Evolutionary conservation across 1,284 basidiomycete genomes (phyloP).

Genomic region (Filobasidium uniguttulatum): DNA sequence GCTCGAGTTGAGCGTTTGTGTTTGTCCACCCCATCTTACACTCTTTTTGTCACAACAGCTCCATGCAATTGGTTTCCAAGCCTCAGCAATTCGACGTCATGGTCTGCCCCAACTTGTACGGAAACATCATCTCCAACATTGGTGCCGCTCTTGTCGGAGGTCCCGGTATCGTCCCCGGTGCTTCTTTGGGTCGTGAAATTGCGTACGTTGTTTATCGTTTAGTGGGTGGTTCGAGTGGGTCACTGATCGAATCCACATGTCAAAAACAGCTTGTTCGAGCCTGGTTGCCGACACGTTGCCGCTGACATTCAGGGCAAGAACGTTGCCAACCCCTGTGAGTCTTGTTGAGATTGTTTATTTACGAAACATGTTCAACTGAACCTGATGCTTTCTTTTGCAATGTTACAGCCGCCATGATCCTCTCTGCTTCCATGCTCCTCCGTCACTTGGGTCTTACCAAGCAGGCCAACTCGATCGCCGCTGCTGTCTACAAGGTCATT

Average conservation of each 20-base stretch:
- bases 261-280: constrained; percentile 94
- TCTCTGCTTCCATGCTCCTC: constrained; percentile 97
- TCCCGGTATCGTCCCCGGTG: constrained; percentile 93
- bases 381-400: no score
- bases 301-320: constrained; percentile 96
- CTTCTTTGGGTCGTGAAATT: constrained; percentile 80
- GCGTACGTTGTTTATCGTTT: constrained; percentile 23
- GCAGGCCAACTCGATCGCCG: constrained; percentile 89
- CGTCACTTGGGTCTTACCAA: constrained; percentile 88
- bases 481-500: constrained; percentile 86
- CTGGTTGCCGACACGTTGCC: constrained; percentile 96
- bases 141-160: constrained; percentile 96
- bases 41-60: no score
- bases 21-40: background rate
- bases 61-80: constrained; percentile 95
- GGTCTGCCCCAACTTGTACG: constrained; percentile 52
- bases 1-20: constrained; percentile 2
- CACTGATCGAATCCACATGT: background rate
- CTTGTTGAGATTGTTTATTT: no score
- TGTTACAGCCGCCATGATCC: constrained; percentile 70
- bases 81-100: constrained; percentile 97
- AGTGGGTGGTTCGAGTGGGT: background rate
- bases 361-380: background rate
- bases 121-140: constrained; percentile 96
- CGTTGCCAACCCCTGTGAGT: constrained; percentile 67